phyloP scores from a whole-genome alignment of 2,329 filamentous ascomycete genomes.

The Apiospora aurea region DNA sequence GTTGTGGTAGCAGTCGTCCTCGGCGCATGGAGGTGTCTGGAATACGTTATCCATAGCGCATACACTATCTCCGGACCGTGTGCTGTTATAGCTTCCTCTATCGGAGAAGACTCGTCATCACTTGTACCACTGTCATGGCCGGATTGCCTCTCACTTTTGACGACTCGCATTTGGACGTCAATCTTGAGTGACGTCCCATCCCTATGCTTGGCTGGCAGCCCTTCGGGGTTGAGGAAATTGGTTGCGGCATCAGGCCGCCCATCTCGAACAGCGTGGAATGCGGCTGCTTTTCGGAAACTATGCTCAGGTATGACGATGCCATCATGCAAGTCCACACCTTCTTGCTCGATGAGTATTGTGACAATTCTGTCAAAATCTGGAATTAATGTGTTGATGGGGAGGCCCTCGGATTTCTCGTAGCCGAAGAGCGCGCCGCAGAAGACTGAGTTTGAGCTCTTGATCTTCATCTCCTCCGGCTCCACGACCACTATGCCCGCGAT shows the following conservation, averaged over 20 bases:
- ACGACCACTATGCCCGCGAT: slow-evolving; percentile 97
- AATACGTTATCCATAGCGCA: slow-evolving; percentile 97
- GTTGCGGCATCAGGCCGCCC: slow-evolving; percentile 79
- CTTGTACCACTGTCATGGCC: slow-evolving; percentile 39
- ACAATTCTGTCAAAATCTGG: slow-evolving; percentile 88
- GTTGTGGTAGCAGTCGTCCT: slow-evolving; percentile 60
- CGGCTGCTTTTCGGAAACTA: slow-evolving; percentile 88
- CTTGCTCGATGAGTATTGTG: slow-evolving; percentile 82
- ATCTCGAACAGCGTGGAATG: slow-evolving; percentile 82
- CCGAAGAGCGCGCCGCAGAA: slow-evolving; percentile 95
- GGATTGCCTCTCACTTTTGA: slow-evolving; percentile 80
- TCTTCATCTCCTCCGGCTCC: slow-evolving; percentile 76
- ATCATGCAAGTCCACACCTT: slow-evolving; percentile 82
- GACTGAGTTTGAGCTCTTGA: slow-evolving; percentile 93
- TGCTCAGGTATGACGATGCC: slow-evolving; percentile 98
- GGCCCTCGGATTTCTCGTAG: slow-evolving; percentile 81
- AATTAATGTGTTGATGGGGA: slow-evolving; percentile 80
- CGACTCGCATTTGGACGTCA: slow-evolving; percentile 95
- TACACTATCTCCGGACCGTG: slow-evolving; percentile 81
- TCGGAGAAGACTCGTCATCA: slow-evolving; percentile 43
- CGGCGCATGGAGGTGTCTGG: slow-evolving; percentile 84
- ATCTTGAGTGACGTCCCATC: slow-evolving; percentile 93
- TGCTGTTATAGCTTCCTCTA: slow-evolving; percentile 54
- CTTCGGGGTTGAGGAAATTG: slow-evolving; percentile 83
- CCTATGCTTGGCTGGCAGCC: slow-evolving; percentile 83